Evolutionary conservation across 495 filamentous ascomycete genomes (phyloP), one percentile per base, ranked within the genome.

Genomic region (Daldinia bambusicola): DNA sequence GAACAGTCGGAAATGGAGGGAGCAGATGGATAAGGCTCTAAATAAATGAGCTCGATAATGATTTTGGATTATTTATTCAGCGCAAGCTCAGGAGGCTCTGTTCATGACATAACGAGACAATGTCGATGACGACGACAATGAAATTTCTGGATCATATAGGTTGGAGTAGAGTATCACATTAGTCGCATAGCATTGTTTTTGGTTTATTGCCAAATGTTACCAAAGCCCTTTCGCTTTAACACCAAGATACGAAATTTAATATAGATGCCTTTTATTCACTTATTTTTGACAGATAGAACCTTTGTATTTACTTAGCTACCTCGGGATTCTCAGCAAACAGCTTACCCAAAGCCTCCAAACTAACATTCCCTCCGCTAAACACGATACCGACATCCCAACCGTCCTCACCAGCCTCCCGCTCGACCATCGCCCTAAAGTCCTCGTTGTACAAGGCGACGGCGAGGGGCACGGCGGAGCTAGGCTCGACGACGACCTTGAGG

Each of bases 401-500:
- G 20, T 88, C 84, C 70, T 87, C 85, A 4, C 91, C 91, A 0
- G 82, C 91, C 79, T 94, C 90, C 57, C 75, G 77, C 79, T 93
- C 89, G 37, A 93, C 91, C 75, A 89, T 69, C 20, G 74, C 78
- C 68, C 93, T 83, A 73, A 97, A 97, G 30, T 92, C 92, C 77
- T 97, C 93, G 77, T 95, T 89, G 72, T 87, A 97, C 73, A 99
- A 78, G 63, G 89, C 90, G 5, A 91, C 91, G 4, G 95, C 95
- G 70, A 99, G 78, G 13, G 89, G 89, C 20, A 99, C 94, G 2
- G 90, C 93, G 2, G 94, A 87, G 78, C 92, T 94, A 53, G 95
- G 95, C 83, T 99, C 95, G 26, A 98, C 87, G 48, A 97, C 86
- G 48, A 97, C 81, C 88, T 98, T 98, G 87, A 97, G 89, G 64